Base-by-base conservation (phyloP, 176 grass and related monocot genomes). In the Urochloa ruziziensis region DNA sequence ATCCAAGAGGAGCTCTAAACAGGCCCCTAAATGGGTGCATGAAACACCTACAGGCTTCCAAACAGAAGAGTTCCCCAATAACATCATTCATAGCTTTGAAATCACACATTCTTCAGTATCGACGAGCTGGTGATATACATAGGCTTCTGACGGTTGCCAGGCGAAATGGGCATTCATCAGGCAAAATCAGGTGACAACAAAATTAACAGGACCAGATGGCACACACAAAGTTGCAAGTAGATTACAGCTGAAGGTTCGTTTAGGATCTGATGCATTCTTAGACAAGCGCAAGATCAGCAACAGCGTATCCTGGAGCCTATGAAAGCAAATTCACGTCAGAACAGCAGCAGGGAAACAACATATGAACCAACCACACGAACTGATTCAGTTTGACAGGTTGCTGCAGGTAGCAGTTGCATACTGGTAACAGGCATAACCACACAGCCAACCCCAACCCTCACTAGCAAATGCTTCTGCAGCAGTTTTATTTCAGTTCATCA, bases 401-500 rank as follows among this genome's bases (percentile, higher is more conserved):
- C 56, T 79, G 63, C 56, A 86, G n/a, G 44, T 62, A 49, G 69
- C 30, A 58, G 48, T 14, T 23, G 36, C 49, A 68, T 21, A 64
- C 33, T n/a, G 72, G 64, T 14, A 70, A 39, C 25, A 33, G 46
- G 62, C 49, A 62, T 16, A 65, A 35, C 67, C 40, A 64, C 24
- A 63, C 13, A 37, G 0, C 53, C 51, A 70, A 46, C 46, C 54
- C 69, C 33, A 63, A 70, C 27, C 12, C 18, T 30, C 46, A 76
- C 62, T 70, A 40, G 43, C 63, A 70, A 60, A 62, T 36, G 71
- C 62, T 16, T 18, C 59, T 44, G 28, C 48, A 18, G 36, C 65
- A 78, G 21, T 19, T 64, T 73, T 86, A 90, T 59, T 79, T 52
- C 10, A 7, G 48, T 80, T 66, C 82, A 49, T 66, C 5, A 6